Evolutionary conservation across 257 asterid genomes (phyloP), one percentile per base, ranked within the genome.

Genomic region (Paraleonurus japonicus): DNA sequence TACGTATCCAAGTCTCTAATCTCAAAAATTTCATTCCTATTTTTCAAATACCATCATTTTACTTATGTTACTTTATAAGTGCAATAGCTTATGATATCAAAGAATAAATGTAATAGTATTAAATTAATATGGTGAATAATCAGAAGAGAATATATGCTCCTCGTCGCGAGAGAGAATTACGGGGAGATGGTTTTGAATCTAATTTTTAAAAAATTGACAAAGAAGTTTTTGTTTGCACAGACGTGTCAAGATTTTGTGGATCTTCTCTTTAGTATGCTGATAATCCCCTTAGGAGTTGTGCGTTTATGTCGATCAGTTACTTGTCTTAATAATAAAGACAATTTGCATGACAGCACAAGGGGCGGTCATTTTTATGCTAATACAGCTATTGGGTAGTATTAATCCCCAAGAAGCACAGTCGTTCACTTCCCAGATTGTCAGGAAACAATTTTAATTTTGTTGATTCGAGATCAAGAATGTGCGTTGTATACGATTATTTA

Each of bases 401-500:
- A 43, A 43, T 43, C 51, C 17, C 3, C 0, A 17, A 0, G 0
- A 0, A 13, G 1, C 0, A 35, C 4, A 35, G 16, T 3, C 24
- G 51, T 30, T 2, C 3, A 11, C 17, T 3, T 22, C 8, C 17
- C 8, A 0, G 11, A n/a, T n/a, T n/a, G n/a, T n/a, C n/a, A 28
- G 33, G 5, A 28, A 28, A 4, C 33, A 28, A 28, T 28, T 28
- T 28, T 1, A n/a, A n/a, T 7, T 7, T 22, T 30, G 62, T 0
- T 33, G 65, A 63, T 6, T 23, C 26, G 33, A 57, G 63, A 26
- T 43, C 57, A 23, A 16, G 45, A 53, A 73, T 37, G 39, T 74
- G 4, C 58, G 54, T 57, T 60, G 61, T 74, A 7, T 39, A 4
- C 0, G 78, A 74, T 65, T 51, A 78, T 78, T 61, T 77, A 43